Conservation (phyloP, 2,329 filamentous ascomycete species). For the Pseudomassariella vexata region DNA sequence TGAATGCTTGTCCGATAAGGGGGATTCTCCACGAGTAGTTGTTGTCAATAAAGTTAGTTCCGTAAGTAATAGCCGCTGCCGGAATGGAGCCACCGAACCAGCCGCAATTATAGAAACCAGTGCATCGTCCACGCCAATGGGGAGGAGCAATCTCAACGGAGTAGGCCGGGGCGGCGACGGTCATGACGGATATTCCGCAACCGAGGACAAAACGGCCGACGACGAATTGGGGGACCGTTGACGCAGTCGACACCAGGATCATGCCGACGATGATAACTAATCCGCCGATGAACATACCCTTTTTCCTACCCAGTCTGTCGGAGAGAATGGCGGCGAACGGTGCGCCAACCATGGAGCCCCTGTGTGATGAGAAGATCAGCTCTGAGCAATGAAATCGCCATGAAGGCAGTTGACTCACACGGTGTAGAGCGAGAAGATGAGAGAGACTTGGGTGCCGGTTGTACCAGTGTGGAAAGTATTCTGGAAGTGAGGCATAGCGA, state of each 20-base stretch:
- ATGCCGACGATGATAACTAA: slow-evolving; percentile 38
- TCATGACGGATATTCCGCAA: slow-evolving; percentile 40
- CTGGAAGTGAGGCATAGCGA: slow-evolving; percentile 38
- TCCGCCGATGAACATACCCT: slow-evolving; percentile 39
- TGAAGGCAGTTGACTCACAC: slow-evolving; percentile 29
- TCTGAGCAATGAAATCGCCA: not conserved
- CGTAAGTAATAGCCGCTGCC: slow-evolving; percentile 43
- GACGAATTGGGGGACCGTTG: slow-evolving; percentile 32
- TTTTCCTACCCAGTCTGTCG: slow-evolving; percentile 36
- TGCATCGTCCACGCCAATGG: slow-evolving; percentile 44
- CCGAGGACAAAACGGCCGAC: slow-evolving; percentile 42
- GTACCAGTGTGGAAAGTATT: slow-evolving; percentile 30
- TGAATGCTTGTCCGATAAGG: slow-evolving; percentile 39
- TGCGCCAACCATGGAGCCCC: slow-evolving; percentile 34
- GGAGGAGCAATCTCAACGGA: slow-evolving; percentile 42
- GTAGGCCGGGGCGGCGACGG: slow-evolving; percentile 42
- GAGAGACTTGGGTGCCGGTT: slow-evolving; percentile 31
- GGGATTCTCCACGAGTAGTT: slow-evolving; percentile 44
- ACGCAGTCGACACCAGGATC: slow-evolving; percentile 32
- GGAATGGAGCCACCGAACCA: slow-evolving; percentile 47
- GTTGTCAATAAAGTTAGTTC: slow-evolving; percentile 35
- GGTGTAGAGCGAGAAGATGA: slow-evolving; percentile 41
- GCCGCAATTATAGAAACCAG: slow-evolving; percentile 46
- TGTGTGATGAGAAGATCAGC: slow-evolving; percentile 17
- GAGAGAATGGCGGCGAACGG: slow-evolving; percentile 38